Conservation (phyloP, 257 asterid genomes). For the Fraxinus anomala region DNA sequence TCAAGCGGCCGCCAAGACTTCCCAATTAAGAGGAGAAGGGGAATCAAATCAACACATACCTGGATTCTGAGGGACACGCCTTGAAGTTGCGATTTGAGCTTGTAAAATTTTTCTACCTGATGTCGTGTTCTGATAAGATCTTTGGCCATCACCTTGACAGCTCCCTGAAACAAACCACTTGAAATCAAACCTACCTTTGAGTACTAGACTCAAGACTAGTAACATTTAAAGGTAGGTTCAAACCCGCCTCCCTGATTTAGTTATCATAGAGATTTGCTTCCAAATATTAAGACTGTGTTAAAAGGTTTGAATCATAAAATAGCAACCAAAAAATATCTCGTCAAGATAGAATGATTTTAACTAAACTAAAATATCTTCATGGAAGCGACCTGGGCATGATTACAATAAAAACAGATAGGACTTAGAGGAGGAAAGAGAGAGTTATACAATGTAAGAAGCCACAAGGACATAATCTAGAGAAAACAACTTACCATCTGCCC, state of each 20-base stretch:
- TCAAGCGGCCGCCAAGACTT: background rate
- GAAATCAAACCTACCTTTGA: constrained; percentile 29
- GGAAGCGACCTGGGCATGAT: background rate
- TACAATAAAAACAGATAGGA: background rate
- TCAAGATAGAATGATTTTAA: background rate
- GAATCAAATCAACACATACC: constrained; percentile 39
- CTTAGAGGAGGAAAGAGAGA: background rate
- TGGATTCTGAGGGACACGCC: constrained; percentile 98
- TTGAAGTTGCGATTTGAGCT: constrained; percentile 97
- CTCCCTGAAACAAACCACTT: constrained; percentile 67
- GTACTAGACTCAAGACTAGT: constrained; percentile 13
- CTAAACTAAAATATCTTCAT: constrained; percentile 11
- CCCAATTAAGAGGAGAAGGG: background rate
- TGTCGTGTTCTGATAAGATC: constrained; percentile 97
- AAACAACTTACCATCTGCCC: constrained; percentile 81
- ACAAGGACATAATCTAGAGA: background rate
- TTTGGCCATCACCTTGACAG: constrained; percentile 98
- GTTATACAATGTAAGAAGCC: background rate
- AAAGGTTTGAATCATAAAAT: background rate
- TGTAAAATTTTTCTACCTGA: constrained; percentile 91
- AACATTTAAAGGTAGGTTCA: background rate
- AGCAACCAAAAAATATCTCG: background rate
- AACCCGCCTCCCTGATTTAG: background rate
- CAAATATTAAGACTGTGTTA: background rate
- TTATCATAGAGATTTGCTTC: background rate